A percentile compares a stretch with the other conserved stretches of the same genome.
Evolutionary conservation across 345 rosid genomes (phyloP).

Genomic region (Hibiscus tridactylites): DNA sequence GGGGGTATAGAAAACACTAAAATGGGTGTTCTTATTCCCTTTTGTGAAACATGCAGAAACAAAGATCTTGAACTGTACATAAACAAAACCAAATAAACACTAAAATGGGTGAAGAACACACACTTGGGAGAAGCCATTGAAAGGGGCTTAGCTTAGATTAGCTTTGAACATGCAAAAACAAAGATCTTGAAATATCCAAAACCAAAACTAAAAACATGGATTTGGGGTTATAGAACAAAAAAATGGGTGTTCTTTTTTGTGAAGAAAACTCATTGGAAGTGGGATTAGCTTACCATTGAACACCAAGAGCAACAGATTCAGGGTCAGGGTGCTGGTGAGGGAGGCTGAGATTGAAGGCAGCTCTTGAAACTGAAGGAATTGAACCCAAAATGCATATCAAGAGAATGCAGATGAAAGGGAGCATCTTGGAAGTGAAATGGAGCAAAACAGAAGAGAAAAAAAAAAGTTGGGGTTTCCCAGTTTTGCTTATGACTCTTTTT

Average conservation of each 20-base stretch:
- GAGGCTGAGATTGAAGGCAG: conserved; percentile 35
- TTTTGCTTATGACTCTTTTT: conserved; percentile 5
- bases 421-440: conserved; percentile 24
- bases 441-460: background rate
- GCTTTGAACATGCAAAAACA: conserved; percentile 26
- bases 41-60: background rate
- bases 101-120: background rate
- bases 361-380: conserved; percentile 7
- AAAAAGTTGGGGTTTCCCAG: background rate
- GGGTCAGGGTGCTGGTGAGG: conserved; percentile 62
- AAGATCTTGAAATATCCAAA: background rate
- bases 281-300: conserved; percentile 30
- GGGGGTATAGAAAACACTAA: background rate
- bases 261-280: background rate
- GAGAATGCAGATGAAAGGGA: conserved; percentile 32
- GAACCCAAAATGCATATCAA: conserved; percentile 22
- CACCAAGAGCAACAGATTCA: conserved; percentile 39
- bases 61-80: too few relatives aligned
- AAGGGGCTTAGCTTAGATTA: conserved; percentile 2
- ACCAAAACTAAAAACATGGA: background rate
- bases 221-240: background rate
- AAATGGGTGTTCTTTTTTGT: background rate
- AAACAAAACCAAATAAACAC: background rate
- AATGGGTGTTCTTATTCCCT: background rate
- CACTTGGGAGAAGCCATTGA: background rate